Percentiles rank a stretch among this genome's conserved stretches.
phyloP scores from a whole-genome alignment of 805 yeast genomes.

The Lachancea quebecensis region DNA sequence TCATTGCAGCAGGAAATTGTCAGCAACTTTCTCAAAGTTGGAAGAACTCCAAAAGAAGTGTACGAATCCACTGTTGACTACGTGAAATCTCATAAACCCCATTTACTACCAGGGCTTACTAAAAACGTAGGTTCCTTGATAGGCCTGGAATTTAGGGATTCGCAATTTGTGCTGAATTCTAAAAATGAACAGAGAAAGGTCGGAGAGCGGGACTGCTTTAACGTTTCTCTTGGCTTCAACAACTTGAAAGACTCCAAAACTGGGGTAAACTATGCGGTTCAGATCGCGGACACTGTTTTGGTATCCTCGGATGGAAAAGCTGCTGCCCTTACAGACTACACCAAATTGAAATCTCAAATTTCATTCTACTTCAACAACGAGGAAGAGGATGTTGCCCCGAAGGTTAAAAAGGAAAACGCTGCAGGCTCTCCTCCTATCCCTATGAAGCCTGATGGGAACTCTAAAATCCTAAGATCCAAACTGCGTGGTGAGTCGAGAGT shows the following conservation, averaged over 20 bases:
- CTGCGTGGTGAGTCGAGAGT: constrained; percentile 65
- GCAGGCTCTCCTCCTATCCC: constrained; percentile 25
- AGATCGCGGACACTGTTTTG: constrained; percentile 76
- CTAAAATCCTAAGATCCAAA: constrained; percentile 71
- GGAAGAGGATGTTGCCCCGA: constrained; percentile 39
- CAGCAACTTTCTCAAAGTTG: constrained; percentile 51
- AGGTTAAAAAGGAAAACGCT: constrained; percentile 35
- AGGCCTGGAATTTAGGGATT: constrained; percentile 85
- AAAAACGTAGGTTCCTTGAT: constrained; percentile 82
- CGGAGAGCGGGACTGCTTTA: constrained; percentile 65
- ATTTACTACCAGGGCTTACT: constrained; percentile 55
- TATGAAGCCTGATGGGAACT: constrained; percentile 34
- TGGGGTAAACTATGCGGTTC: constrained; percentile 57
- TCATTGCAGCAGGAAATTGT: constrained; percentile 63
- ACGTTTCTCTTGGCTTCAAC: constrained; percentile 71
- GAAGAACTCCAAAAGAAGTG: constrained; percentile 57
- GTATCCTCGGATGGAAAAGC: constrained; percentile 43
- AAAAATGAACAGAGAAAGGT: constrained; percentile 59
- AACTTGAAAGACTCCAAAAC: constrained; percentile 47
- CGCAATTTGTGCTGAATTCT: constrained; percentile 61
- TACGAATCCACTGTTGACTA: constrained; percentile 57
- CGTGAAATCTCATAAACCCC: constrained; percentile 58
- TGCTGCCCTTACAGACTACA: constrained; percentile 61
- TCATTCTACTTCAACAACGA: constrained; percentile 80
- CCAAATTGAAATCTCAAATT: constrained; percentile 64